A percentile compares a stretch with the other conserved stretches of the same genome.
Conservation (phyloP, 1,284 basidiomycete species). For the Tylopilus orsonianus region DNA sequence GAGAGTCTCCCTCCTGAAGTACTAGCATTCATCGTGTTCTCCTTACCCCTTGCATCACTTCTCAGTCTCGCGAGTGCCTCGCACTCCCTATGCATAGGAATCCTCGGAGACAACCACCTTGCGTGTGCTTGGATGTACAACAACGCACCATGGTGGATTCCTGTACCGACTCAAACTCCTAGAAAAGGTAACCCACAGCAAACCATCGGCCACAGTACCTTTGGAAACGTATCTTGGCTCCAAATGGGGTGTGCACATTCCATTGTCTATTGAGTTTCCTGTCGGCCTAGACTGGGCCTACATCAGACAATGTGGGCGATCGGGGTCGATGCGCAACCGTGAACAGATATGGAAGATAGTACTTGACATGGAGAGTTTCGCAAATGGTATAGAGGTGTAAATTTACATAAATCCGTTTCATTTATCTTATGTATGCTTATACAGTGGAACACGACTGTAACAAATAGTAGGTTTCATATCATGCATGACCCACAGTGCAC, state of each 20-base stretch:
- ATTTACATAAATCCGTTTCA: too few relatives aligned
- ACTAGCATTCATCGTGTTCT: neutral
- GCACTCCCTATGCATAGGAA: neutral
- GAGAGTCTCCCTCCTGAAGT: neutral
- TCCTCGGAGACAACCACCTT: constrained; percentile 1
- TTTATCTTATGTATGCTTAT: too few relatives aligned
- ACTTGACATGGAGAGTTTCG: neutral
- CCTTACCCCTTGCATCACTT: neutral
- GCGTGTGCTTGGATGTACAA: neutral
- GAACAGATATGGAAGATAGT: neutral
- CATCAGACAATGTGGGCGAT: neutral
- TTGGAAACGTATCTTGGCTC: neutral
- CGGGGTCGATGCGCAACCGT: constrained; percentile 3
- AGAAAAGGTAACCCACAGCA: neutral
- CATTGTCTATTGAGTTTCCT: neutral
- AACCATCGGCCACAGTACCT: neutral
- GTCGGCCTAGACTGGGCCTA: constrained; percentile 1
- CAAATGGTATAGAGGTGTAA: neutral
- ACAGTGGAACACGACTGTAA: too few relatives aligned
- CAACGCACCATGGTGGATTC: constrained; percentile 3
- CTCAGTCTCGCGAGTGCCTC: neutral
- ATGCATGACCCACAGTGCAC: too few relatives aligned
- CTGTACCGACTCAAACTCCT: constrained; percentile 1
- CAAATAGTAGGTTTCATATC: neutral
- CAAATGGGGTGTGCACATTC: neutral